phyloP scores from a whole-genome alignment of 2,329 filamentous ascomycete species.

The Nemania sp. region DNA sequence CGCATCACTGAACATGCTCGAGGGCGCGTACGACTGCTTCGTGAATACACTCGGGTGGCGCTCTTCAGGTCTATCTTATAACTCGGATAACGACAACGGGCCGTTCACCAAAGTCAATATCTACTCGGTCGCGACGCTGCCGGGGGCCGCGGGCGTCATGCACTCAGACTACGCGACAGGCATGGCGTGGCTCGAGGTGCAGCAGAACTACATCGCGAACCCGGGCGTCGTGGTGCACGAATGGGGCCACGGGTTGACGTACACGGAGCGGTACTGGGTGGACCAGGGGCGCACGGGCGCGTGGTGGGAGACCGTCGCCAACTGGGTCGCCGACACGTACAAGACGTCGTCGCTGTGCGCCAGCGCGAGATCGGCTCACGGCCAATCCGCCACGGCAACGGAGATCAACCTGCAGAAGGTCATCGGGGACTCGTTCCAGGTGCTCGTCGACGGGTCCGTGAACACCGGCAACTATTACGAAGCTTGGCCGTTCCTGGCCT shows the following conservation, averaged over 20 bases:
- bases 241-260: constrained; percentile 53
- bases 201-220: constrained; percentile 43
- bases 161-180: constrained; percentile 45
- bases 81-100: constrained; percentile 40
- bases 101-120: constrained; percentile 52
- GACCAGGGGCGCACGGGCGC: constrained; percentile 50
- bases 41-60: constrained; percentile 44
- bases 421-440: constrained; percentile 52
- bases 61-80: constrained; percentile 44
- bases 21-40: constrained; percentile 50
- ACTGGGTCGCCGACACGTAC: constrained; percentile 54
- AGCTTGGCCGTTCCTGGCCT: constrained; percentile 55
- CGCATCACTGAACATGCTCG: constrained; percentile 45
- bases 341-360: constrained; percentile 50
- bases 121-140: constrained; percentile 45
- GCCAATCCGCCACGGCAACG: constrained; percentile 41
- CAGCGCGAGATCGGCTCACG: constrained; percentile 41
- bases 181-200: constrained; percentile 49
- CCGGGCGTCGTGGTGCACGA: constrained; percentile 52
- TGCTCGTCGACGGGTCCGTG: constrained; percentile 48
- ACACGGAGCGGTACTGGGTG: constrained; percentile 49
- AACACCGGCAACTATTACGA: constrained; percentile 54
- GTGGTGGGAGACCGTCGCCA: constrained; percentile 56
- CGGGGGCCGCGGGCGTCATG: constrained; percentile 48
- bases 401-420: constrained; percentile 49